phyloP scores from a whole-genome alignment of 2,329 filamentous ascomycete genomes.

The Neofusicoccum parvum region DNA sequence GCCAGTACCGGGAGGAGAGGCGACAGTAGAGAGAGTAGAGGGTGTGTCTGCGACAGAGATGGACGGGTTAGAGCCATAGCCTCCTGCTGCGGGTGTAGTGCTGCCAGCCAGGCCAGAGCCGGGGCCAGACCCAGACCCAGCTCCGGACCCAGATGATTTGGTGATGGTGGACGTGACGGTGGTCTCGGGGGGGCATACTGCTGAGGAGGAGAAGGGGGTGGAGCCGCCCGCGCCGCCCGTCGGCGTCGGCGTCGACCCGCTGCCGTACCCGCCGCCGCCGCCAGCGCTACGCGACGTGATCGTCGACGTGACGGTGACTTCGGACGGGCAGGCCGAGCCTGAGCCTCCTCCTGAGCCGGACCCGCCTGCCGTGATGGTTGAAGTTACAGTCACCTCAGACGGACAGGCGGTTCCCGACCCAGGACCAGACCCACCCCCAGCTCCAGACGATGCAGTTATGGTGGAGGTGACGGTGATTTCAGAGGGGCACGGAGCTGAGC shows the following conservation, averaged over 20 bases:
- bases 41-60: neutral
- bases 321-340: neutral
- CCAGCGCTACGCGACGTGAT: neutral
- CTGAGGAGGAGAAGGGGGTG: neutral
- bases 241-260: neutral
- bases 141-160: neutral
- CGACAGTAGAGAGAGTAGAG: neutral
- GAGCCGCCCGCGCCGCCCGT: neutral
- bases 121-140: slow-evolving; percentile 4
- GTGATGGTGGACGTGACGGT: slow-evolving; percentile 1
- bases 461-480: slow-evolving; percentile 6
- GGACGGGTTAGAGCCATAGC: neutral
- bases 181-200: neutral
- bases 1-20: neutral
- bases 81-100: neutral
- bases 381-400: slow-evolving; percentile 3
- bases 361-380: neutral
- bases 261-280: neutral
- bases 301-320: slow-evolving; percentile 6
- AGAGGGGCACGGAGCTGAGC: neutral
- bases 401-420: neutral
- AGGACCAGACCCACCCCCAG: neutral
- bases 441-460: neutral
- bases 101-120: neutral
- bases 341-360: neutral